A percentile compares a stretch with the other conserved stretches of the same genome.
These are phyloP conservation scores for Aciculoconidium aculeatum DNA, from an alignment of 805 yeast species.

Conservation along the genomic window DNA sequence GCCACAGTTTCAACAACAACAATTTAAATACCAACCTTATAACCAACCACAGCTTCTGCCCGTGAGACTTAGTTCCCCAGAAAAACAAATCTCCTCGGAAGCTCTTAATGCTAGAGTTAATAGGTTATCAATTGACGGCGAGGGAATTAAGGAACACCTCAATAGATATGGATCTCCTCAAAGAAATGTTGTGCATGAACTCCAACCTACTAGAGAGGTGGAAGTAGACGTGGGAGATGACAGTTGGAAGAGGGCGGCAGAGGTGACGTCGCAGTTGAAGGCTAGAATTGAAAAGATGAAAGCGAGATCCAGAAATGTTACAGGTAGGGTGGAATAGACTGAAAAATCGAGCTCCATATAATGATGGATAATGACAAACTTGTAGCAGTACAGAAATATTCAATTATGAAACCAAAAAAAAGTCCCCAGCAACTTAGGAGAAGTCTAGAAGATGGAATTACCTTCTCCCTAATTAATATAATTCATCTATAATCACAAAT, in stretches of 20 bases:
- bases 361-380: no score
- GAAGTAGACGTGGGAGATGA: slow-evolving; percentile 48
- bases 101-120: slow-evolving; percentile 39
- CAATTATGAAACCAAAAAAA: no score
- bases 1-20: neutral
- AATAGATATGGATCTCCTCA: slow-evolving; percentile 17
- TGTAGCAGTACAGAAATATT: no score
- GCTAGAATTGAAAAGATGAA: slow-evolving; percentile 89
- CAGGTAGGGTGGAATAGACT: no score
- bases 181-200: slow-evolving; percentile 9
- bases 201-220: slow-evolving; percentile 13
- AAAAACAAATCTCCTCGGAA: slow-evolving; percentile 22
- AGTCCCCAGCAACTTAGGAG: no score
- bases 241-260: slow-evolving; percentile 87
- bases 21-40: no score
- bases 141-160: slow-evolving; percentile 13
- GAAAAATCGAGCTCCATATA: no score
- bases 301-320: slow-evolving; percentile 39
- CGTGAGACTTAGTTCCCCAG: no score
- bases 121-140: slow-evolving; percentile 25
- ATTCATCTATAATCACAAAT: no score
- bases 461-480: no score
- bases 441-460: no score
- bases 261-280: slow-evolving; percentile 77
- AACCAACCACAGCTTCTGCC: no score